phyloP scores from a whole-genome alignment of 768 basidiomycete genomes.

The Daedaleopsis sinensis region DNA sequence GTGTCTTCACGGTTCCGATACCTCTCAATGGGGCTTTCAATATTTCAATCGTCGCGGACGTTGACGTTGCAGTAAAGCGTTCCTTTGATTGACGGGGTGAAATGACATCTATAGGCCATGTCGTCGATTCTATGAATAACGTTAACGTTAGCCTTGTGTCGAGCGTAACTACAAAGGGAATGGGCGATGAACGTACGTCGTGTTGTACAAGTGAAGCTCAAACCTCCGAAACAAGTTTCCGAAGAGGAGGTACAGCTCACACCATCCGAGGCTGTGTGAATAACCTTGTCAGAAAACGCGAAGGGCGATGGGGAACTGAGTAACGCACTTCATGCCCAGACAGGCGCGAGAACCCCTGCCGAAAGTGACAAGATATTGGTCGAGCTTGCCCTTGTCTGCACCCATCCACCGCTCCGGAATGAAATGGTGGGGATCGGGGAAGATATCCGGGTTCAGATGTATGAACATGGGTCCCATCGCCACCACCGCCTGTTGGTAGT shows the following conservation, averaged over 20 bases:
- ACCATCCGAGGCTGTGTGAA: conserved; percentile 43
- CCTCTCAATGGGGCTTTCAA: no score
- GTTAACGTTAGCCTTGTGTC: neutral
- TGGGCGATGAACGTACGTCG: no score
- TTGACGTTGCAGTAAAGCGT: neutral
- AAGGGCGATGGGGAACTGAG: neutral
- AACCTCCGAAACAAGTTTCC: conserved; percentile 44
- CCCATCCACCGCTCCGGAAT: conserved; percentile 47
- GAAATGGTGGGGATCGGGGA: conserved; percentile 43
- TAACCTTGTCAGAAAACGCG: conserved; percentile 4
- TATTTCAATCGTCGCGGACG: neutral
- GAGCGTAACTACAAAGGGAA: no score
- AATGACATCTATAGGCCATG: neutral
- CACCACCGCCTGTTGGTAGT: conserved; percentile 39
- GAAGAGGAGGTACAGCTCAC: conserved; percentile 45
- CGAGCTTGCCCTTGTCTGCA: conserved; percentile 38
- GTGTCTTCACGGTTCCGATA: no score
- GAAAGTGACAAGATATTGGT: conserved; percentile 45
- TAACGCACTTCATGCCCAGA: conserved; percentile 45
- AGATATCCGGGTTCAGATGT: conserved; percentile 43
- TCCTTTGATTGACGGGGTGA: neutral
- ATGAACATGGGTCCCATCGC: conserved; percentile 43
- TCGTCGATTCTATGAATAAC: neutral
- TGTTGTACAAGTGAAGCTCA: conserved; percentile 34
- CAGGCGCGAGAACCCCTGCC: conserved; percentile 50